Base-by-base conservation (phyloP, 1,139 yeast species). In the Sugiyamaella sp. region DNA sequence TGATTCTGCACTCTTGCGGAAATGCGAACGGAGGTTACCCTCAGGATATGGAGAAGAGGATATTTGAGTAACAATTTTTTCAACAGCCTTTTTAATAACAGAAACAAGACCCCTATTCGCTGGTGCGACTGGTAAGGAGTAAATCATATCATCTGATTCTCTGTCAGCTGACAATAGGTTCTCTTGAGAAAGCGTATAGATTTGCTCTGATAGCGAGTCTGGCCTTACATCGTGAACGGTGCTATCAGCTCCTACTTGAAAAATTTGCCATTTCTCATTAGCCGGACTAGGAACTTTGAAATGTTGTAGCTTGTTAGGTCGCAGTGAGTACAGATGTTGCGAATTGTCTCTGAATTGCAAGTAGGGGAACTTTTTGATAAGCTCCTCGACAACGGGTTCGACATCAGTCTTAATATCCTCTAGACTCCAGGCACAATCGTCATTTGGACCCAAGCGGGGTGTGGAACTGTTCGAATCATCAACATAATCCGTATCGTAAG, bases 211-310 rank as follows among this genome's bases (percentile, higher is more conserved):
- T 19, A 61, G 52, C 6, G 57, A 52, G 16, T 57, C 59, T 2
- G 58, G 51, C 29, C 61, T 63, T 1, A 68, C 53, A 22, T 65
- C 70, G 12, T 60, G 60, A 10, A 70, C 58, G 2, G 61, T 60
- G 2, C 67, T 67, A 22, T 67, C 68, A 3, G 54, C 63, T 24
- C 65, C 68, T 6, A 71, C 61, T 21, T 60, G 63, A 55, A 70
- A 71, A 1, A 69, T 63, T 53, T 70, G 73, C 74, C 74, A 71
- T 32, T 63, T 66, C 44, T 70, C 73, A 3, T 58, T 48, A 24
- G 61, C 49, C 2, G 69, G 66, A 50, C 63, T 66, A 0, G 71
- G 67, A 6, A 62, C 57, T 21, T 60, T 55, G 38, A 62, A 58
- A 19, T 54, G 57, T 16, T 61, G 62, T 12, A 58, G 27, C 56